phyloP scores from a whole-genome alignment of 1,284 basidiomycete species.

The Neolentinus lepideus region DNA sequence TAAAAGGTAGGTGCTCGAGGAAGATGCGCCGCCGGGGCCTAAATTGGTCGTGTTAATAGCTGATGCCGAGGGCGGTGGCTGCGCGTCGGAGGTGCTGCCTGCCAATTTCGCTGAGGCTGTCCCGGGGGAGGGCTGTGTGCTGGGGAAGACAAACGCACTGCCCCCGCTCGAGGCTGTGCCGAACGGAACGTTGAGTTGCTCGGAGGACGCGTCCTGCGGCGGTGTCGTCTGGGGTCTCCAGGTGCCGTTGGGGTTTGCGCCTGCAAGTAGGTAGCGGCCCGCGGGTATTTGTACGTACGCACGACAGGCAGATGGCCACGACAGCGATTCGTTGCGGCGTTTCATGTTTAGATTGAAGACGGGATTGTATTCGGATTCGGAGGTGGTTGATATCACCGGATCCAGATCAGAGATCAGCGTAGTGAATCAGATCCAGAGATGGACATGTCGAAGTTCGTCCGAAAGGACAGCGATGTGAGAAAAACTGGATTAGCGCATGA shows the following conservation, averaged over 20 bases:
- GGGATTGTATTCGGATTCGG: background rate
- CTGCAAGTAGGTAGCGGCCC: background rate
- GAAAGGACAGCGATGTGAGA: background rate
- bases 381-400: background rate
- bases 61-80: background rate
- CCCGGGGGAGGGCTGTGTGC: background rate
- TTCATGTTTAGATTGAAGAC: background rate
- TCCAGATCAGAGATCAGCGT: background rate
- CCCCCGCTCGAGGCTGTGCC: background rate
- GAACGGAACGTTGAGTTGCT: background rate
- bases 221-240: background rate
- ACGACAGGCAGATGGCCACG: too few species aligned
- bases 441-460: background rate
- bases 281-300: background rate
- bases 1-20: slow-evolving; percentile 23
- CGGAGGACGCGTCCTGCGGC: background rate
- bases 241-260: background rate
- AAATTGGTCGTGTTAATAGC: background rate
- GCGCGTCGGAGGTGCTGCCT: background rate
- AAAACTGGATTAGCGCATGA: background rate
- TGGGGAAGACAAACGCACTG: background rate
- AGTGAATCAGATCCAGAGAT: background rate
- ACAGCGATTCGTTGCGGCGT: background rate
- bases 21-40: slow-evolving; percentile 9
- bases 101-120: background rate